phyloP scores from a whole-genome alignment of 345 rosid species.

The Theobroma cacao region DNA sequence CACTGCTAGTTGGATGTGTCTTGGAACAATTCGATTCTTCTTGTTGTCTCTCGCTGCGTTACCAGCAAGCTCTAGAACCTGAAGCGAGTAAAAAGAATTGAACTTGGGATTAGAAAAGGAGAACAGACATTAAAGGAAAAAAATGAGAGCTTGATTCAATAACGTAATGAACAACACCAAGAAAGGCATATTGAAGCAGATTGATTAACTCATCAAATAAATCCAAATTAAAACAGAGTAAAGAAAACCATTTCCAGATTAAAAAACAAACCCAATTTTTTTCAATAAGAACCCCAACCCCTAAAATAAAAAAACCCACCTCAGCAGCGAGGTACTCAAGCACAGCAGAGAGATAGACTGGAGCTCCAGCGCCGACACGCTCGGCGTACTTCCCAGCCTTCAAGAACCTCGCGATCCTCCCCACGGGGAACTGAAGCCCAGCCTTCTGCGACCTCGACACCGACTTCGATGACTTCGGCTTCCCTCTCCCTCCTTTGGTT shows the following conservation, averaged over 20 bases:
- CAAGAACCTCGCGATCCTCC: constrained; percentile 70
- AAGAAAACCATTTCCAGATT: too few species aligned
- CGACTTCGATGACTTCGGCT: constrained; percentile 61
- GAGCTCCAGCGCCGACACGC: constrained; percentile 82
- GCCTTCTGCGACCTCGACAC: constrained; percentile 73
- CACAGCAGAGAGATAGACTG: constrained; percentile 78
- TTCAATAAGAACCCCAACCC: not conserved
- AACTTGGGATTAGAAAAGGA: not conserved
- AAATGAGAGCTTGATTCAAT: not conserved
- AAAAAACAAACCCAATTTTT: not conserved
- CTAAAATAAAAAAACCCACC: constrained; percentile 26
- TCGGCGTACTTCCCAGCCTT: constrained; percentile 82
- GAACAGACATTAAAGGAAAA: not conserved
- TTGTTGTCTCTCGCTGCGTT: constrained; percentile 81
- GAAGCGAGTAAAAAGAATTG: not conserved
- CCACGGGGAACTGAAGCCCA: constrained; percentile 81
- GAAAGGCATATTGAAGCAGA: too few species aligned
- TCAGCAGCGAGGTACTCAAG: constrained; percentile 84
- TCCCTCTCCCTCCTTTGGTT: constrained; percentile 69
- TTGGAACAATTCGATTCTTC: constrained; percentile 66
- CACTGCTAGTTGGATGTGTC: constrained; percentile 77
- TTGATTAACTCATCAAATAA: too few species aligned
- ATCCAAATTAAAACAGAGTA: too few species aligned
- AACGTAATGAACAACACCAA: not conserved
- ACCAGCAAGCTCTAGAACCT: constrained; percentile 74